Conservation (phyloP, 2,329 filamentous ascomycete genomes). For the Neonectria faginata region DNA sequence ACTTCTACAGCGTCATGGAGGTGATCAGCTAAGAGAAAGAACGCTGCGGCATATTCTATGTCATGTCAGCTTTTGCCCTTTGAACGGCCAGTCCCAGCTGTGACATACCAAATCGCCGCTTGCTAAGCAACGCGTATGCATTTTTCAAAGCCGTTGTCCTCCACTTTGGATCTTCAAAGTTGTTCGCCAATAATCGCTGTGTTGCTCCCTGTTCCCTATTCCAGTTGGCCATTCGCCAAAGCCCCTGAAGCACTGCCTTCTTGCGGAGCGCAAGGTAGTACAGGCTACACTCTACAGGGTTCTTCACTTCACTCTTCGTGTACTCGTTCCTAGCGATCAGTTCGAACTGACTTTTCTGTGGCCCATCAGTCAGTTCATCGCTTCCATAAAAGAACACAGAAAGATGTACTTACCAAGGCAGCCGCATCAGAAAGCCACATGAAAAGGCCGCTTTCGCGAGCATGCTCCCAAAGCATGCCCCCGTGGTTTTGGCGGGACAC, state of each 20-base stretch:
- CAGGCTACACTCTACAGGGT: conserved; percentile 89
- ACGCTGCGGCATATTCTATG: conserved; percentile 90
- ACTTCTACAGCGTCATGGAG: conserved; percentile 88
- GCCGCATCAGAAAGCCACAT: conserved; percentile 89
- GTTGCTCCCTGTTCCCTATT: conserved; percentile 87
- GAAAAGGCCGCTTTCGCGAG: conserved; percentile 88
- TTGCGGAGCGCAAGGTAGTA: conserved; percentile 93
- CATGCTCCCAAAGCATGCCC: conserved; percentile 85
- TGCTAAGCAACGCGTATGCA: conserved; percentile 93
- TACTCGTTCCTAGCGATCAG: conserved; percentile 94
- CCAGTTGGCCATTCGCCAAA: conserved; percentile 96
- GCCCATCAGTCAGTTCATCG: conserved; percentile 28
- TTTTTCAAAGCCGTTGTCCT: conserved; percentile 93
- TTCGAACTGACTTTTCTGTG: conserved; percentile 77
- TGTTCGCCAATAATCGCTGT: conserved; percentile 83
- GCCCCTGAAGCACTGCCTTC: conserved; percentile 87
- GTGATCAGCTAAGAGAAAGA: conserved; percentile 91
- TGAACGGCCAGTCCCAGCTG: background rate
- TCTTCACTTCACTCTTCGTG: conserved; percentile 85
- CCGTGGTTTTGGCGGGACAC: conserved; percentile 83
- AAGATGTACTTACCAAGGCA: conserved; percentile 72
- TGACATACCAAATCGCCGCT: conserved; percentile 80
- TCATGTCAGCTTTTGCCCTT: conserved; percentile 52
- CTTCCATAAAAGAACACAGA: background rate
- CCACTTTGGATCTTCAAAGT: conserved; percentile 90